Base-by-base conservation (phyloP, 441 rosid species). In the Biscutella auriculata region DNA sequence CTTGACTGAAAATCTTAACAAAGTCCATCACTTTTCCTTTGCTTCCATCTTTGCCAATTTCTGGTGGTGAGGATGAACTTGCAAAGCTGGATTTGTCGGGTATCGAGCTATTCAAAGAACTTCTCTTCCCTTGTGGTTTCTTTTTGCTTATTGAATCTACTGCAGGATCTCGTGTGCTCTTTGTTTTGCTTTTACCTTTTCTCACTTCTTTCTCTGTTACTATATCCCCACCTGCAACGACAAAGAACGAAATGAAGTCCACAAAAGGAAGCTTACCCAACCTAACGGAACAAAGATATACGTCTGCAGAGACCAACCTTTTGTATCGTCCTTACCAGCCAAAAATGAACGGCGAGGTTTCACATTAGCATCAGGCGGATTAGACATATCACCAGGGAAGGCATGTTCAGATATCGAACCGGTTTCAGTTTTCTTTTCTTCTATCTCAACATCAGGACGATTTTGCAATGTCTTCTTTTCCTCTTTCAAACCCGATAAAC, bases 11-110 rank as follows among this genome's bases (percentile, higher is more conserved):
- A 33, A 83, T 76, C 61, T 82, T 84, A 39, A 88, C 76, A 55
- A 86, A 84, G 16, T 87, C 96, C 69, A 74, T 83, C 46, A 93
- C 90, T 73, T 79, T 93, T 71, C 89, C 88, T 53, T 53, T 76
- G 25, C 12, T 74, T 68, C 75, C 73, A 48, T 50, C 68, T 68
- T 75, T 83, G 48, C 66, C 73, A 19, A 35, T 59, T 40, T 77
- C 81, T 16, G 42, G 39, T n/a, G 63, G 57, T 19, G 54, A 66
- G 7, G 29, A 64, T 11, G 81, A 65, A 35, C 67, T 66, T 37
- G 58, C 75, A 7, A 23, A 19, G 47, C 67, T 56, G 43, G 66
- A 30, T 75, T 75, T 73, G 49, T 65, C 67, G 10, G 53, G 70
- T 64, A 66, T 73, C 19, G 41, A 49, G 9, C 28, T 55, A 39